Evolutionary conservation across 768 basidiomycete species (phyloP).

Genomic region (Suillus discolor): DNA sequence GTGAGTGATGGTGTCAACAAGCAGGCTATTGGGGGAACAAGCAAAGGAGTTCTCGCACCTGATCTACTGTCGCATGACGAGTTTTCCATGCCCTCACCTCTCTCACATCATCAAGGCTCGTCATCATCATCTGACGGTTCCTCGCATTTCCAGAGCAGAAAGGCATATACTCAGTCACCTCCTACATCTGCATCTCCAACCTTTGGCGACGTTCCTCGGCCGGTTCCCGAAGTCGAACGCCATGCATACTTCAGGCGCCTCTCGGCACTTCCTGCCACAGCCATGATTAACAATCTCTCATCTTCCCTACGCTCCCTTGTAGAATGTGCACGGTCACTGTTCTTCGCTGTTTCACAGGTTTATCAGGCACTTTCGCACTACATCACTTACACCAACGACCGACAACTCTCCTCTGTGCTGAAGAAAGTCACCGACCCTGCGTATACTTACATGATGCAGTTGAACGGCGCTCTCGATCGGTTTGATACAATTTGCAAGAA

Average conservation of each 20-base stretch:
- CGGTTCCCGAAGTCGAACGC: constrained; percentile 70
- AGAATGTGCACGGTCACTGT: constrained; percentile 88
- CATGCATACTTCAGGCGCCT: constrained; percentile 95
- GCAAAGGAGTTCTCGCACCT: constrained; percentile 4
- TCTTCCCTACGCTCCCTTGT: constrained; percentile 67
- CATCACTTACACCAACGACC: constrained; percentile 78
- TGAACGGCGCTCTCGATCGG: constrained; percentile 87
- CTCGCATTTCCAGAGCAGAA: constrained; percentile 25
- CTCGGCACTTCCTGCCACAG: constrained; percentile 68
- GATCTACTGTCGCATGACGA: constrained; percentile 26
- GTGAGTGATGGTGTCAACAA: constrained; percentile 34
- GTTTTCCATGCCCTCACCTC: constrained; percentile 40
- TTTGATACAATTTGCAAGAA: constrained; percentile 84
- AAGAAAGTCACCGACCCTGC: constrained; percentile 87
- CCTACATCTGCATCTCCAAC: constrained; percentile 43
- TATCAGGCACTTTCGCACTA: constrained; percentile 90
- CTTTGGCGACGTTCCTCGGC: constrained; percentile 34
- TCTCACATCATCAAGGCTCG: constrained; percentile 49
- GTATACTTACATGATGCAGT: constrained; percentile 73
- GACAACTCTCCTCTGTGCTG: constrained; percentile 78
- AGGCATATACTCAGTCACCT: constrained; percentile 31
- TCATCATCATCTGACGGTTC: constrained; percentile 40
- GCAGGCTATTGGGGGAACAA: constrained; percentile 29
- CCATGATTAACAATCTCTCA: constrained; percentile 68
- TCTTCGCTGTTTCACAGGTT: constrained; percentile 91